Evolutionary conservation across 352 stramenopile genomes (phyloP).

Genomic region (Phytophthora melonis): DNA sequence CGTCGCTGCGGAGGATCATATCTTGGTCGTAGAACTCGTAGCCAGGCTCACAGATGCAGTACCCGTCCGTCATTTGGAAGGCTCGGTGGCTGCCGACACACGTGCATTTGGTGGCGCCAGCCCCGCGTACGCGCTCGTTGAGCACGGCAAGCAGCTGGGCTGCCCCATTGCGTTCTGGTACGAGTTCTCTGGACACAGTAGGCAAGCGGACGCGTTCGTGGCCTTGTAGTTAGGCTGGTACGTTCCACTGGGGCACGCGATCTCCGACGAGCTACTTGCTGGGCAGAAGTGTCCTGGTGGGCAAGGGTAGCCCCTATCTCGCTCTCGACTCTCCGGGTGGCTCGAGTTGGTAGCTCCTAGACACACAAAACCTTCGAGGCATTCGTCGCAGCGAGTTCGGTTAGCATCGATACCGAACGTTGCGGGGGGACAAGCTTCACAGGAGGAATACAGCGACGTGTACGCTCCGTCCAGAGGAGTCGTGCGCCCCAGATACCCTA

Average conservation of each 20-base stretch:
- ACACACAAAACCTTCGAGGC: constrained; percentile 89
- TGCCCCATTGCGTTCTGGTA: constrained; percentile 83
- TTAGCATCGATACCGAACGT: constrained; percentile 85
- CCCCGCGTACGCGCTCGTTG: constrained; percentile 75
- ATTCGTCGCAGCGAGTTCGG: constrained; percentile 73
- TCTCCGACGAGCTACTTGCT: constrained; percentile 54
- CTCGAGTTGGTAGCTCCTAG: constrained; percentile 72
- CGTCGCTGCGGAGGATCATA: constrained; percentile 79
- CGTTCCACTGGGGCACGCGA: constrained; percentile 79
- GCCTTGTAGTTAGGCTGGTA: constrained; percentile 68
- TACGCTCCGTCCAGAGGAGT: constrained; percentile 64
- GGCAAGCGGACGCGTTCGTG: constrained; percentile 66
- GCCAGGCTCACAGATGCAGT: constrained; percentile 92
- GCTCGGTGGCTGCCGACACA: constrained; percentile 90
- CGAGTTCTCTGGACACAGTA: constrained; percentile 70
- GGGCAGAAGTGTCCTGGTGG: constrained; percentile 84
- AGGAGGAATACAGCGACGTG: constrained; percentile 61
- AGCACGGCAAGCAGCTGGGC: constrained; percentile 86
- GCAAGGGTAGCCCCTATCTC: constrained; percentile 90
- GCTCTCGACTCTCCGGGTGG: constrained; percentile 52
- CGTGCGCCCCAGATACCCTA: constrained; percentile 72
- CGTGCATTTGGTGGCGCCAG: constrained; percentile 73
- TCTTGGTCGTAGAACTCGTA: constrained; percentile 94
- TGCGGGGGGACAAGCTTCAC: constrained; percentile 78
- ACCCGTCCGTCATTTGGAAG: constrained; percentile 92